A percentile compares a stretch with the other conserved stretches of the same genome.
phyloP scores from a whole-genome alignment of 169 alveolate genomes.

The Amoebophrya sp. region DNA sequence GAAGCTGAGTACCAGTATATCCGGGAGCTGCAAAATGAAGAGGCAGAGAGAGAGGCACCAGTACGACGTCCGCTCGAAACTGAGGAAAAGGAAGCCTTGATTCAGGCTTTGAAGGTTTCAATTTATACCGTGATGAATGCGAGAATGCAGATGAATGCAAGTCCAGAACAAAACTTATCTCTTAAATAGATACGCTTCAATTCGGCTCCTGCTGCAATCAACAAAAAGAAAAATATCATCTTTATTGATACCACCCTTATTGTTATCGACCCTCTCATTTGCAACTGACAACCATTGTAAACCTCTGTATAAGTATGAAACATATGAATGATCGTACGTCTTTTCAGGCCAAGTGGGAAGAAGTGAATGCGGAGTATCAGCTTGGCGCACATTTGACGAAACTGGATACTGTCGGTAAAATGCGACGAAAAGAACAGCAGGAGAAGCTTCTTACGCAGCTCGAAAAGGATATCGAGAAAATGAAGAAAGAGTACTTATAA shows the following conservation, averaged over 20 bases:
- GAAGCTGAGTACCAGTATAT: constrained; percentile 11
- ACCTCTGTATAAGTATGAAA: too few relatives aligned
- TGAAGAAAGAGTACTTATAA: not conserved
- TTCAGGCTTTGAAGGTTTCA: not conserved
- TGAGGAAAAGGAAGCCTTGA: not conserved
- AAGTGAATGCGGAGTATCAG: not conserved
- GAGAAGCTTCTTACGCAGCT: constrained; percentile 5
- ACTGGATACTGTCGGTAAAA: not conserved
- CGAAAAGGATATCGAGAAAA: not conserved
- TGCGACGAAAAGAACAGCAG: constrained; percentile 11
- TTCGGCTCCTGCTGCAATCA: too few relatives aligned
- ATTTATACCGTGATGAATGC: not conserved
- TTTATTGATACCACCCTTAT: too few relatives aligned
- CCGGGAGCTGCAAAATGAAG: not conserved
- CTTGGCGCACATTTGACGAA: constrained; percentile 18
- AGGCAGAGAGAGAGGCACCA: not conserved
- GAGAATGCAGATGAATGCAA: not conserved
- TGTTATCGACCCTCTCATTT: too few relatives aligned
- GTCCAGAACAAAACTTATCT: not conserved
- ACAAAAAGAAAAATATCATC: too few relatives aligned
- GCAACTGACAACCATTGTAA: too few relatives aligned
- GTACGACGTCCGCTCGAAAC: not conserved
- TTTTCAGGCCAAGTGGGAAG: constrained; percentile 14
- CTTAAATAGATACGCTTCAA: too few relatives aligned
- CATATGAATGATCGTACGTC: not conserved